Base-by-base conservation (phyloP, 116 monocot species). In the Trichopus zeylanicus region DNA sequence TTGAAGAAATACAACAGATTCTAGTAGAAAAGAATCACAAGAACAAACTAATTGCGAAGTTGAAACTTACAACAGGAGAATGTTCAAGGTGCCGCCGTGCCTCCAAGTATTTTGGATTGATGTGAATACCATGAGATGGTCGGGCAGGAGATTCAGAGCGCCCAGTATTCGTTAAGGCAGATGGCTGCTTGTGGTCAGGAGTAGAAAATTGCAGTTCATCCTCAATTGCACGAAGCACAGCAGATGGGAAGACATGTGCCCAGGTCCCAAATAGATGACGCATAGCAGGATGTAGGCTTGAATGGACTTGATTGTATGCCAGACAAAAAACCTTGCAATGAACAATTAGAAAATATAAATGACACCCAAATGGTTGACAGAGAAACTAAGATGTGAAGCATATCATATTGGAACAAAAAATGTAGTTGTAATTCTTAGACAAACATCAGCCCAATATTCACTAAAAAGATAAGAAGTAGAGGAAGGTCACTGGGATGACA, bases 31-130 rank as follows among this genome's bases (percentile, higher is more conserved):
- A n/a, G n/a, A n/a, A n/a, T n/a, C n/a, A n/a, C n/a, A n/a, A 3
- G 13, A n/a, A 42, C 42, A 42, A 42, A n/a, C 13, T 13, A 42
- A 42, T 42, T 42, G 13, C 9, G 18, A 53, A 18, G 46, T 26
- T 38, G 25, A 48, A 52, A 24, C 81, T 75, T 76, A 88, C 89
- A 53, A n/a, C 25, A 62, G 62, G 55, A 46, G 82, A 70, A 51
- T 66, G 65, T 51, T 79, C 72, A 29, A 80, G 63, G 30, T 74
- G 78, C 15, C 64, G 70, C 29, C 65, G 75, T 42, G 86, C 78
- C 64, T 90, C 95, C 62, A 90, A 57, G 71, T 95, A 95, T 57
- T 90, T 95, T 30, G 95, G 90, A 70, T 95, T 89, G 38, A 95
- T 73, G 72, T 95, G 90, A 73, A 94, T 94, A 28, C 81, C 82